These are phyloP conservation scores for Phialophora macrospora DNA, from an alignment of 2,329 filamentous ascomycete species.

Conservation along the genomic window DNA sequence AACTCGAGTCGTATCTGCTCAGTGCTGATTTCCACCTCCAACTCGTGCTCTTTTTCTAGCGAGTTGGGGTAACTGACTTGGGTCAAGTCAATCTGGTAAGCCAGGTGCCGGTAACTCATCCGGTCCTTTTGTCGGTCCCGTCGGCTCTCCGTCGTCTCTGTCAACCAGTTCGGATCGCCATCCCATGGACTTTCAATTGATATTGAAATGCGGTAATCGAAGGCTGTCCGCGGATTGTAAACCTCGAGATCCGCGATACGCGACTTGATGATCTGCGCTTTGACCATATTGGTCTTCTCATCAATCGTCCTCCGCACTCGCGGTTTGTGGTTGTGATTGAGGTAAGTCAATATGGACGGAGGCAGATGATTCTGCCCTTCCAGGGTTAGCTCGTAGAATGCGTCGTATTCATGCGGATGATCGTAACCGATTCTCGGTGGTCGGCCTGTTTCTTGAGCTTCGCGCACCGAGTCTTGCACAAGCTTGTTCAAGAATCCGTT, in stretches of 20 bases:
- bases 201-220: conserved; percentile 92
- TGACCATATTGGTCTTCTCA: conserved; percentile 69
- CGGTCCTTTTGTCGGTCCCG: conserved; percentile 82
- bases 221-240: conserved; percentile 73
- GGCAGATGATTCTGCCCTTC: conserved; percentile 66
- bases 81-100: conserved; percentile 89
- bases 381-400: conserved; percentile 76
- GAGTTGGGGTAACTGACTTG: conserved; percentile 70
- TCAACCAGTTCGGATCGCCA: conserved; percentile 64
- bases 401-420: conserved; percentile 81
- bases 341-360: conserved; percentile 64
- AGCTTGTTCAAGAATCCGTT: conserved; percentile 84
- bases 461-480: conserved; percentile 51
- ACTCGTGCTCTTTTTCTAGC: conserved; percentile 52
- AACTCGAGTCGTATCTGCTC: conserved; percentile 53
- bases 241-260: conserved; percentile 89
- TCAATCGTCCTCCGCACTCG: conserved; percentile 68
- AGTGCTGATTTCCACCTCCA: conserved; percentile 55
- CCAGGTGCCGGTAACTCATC: conserved; percentile 84
- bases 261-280: conserved; percentile 88
- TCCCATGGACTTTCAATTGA: conserved; percentile 92
- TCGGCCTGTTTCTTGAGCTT: conserved; percentile 60
- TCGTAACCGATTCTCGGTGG: conserved; percentile 75
- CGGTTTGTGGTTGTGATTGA: conserved; percentile 63
- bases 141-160: conserved; percentile 50